Evolutionary conservation across 106 monocot species (phyloP).

Genomic region (Dioscorea dumetorum): DNA sequence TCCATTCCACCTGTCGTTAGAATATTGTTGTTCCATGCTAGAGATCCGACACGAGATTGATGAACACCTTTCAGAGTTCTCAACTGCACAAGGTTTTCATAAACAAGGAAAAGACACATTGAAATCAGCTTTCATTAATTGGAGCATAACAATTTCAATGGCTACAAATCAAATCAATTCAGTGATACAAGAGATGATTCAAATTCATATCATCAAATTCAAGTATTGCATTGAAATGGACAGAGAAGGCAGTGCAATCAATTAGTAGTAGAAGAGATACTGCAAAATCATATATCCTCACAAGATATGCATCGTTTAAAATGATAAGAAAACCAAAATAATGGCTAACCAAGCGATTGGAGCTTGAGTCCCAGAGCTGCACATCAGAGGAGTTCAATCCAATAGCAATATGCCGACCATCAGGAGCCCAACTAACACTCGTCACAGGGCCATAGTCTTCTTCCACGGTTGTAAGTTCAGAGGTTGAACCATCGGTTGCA

Average conservation of each 20-base stretch:
- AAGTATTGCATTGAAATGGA: too few relatives aligned
- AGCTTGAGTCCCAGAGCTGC: conserved; percentile 50
- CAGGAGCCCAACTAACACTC: conserved; percentile 73
- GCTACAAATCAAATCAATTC: not conserved
- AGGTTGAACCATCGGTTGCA: conserved; percentile 29
- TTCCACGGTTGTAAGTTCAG: conserved; percentile 47
- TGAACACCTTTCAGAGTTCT: conserved; percentile 47
- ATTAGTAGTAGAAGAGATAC: too few relatives aligned
- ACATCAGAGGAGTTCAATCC: conserved; percentile 54
- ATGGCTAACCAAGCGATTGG: conserved; percentile 33
- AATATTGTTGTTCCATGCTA: conserved; percentile 58
- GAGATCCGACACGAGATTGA: conserved; percentile 40
- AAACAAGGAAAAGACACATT: not conserved
- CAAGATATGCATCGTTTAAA: too few relatives aligned
- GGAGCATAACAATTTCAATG: not conserved
- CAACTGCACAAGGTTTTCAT: conserved; percentile 17
- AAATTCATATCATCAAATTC: not conserved
- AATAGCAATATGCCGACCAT: conserved; percentile 48
- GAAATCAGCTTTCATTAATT: too few relatives aligned
- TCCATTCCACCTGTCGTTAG: conserved; percentile 59
- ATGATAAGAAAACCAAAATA: not conserved
- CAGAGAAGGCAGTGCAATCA: too few relatives aligned
- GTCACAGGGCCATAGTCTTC: conserved; percentile 59
- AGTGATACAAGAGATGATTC: not conserved
- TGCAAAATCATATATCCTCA: too few relatives aligned